Conservation (phyloP, 139 green algal genomes). For the Chlamydomonas asymmetrica region DNA sequence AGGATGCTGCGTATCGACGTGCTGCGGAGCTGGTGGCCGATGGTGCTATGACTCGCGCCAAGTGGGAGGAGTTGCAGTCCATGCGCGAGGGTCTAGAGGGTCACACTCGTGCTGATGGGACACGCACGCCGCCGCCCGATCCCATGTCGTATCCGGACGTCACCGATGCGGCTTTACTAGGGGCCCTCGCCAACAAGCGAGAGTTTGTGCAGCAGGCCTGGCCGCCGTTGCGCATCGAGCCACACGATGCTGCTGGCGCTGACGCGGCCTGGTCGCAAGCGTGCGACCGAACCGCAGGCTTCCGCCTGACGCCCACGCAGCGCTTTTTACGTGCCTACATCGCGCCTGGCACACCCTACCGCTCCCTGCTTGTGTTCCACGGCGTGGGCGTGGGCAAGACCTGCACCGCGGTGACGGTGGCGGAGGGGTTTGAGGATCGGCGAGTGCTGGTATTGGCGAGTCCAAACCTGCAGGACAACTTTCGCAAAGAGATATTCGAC, state of each 20-base stretch:
- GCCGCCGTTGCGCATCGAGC: neutral
- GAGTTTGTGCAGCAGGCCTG: neutral
- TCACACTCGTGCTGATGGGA: no score
- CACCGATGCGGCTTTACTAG: no score
- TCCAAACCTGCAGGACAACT: neutral
- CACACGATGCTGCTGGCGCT: neutral
- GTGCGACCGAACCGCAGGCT: neutral
- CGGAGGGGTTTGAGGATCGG: neutral
- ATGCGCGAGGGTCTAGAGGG: no score
- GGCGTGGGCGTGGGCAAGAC: constrained; percentile 21
- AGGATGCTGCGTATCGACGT: no score
- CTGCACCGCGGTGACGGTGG: constrained; percentile 14
- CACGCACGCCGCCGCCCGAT: no score
- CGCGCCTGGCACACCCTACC: constrained; percentile 2
- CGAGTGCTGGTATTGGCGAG: neutral
- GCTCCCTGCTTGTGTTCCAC: constrained; percentile 17
- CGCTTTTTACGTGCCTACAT: constrained; percentile 15
- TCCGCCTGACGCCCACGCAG: constrained; percentile 9
- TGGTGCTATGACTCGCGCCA: no score
- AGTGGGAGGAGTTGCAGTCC: no score
- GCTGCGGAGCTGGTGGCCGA: no score
- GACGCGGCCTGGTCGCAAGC: neutral
- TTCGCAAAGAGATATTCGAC: constrained; percentile 10
- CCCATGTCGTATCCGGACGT: no score
- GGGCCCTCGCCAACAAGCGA: neutral